A percentile compares a stretch with the other conserved stretches of the same genome.
These are phyloP conservation scores for Clonostachys rhizophaga DNA, from an alignment of 2,329 filamentous ascomycete genomes.

Conservation along the genomic window DNA sequence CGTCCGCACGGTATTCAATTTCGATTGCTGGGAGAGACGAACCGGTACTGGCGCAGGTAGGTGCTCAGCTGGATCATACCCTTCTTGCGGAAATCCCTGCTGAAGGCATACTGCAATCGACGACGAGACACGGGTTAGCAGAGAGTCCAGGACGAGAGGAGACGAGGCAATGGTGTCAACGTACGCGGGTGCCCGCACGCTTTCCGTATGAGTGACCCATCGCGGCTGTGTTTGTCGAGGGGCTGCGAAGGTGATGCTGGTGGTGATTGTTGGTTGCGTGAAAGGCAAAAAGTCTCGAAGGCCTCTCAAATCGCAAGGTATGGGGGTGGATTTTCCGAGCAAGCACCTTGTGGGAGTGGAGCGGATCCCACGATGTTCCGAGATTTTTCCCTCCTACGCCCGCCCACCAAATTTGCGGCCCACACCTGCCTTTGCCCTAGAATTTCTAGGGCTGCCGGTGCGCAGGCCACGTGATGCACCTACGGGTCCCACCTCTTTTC, in stretches of 20 bases:
- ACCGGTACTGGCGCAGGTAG: conserved; percentile 93
- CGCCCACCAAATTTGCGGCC: neutral
- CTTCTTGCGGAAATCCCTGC: conserved; percentile 89
- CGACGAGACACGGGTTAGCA: conserved; percentile 6
- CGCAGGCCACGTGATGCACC: neutral
- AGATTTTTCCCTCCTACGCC: conserved; percentile 3
- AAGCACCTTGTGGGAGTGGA: conserved; percentile 27
- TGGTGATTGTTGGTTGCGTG: conserved; percentile 34
- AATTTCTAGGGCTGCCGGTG: conserved; percentile 22
- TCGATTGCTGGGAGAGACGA: conserved; percentile 9
- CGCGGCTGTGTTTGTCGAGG: conserved; percentile 49
- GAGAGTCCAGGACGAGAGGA: no score
- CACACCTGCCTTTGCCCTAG: no score
- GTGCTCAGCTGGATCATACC: conserved; percentile 90
- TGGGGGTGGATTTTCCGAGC: conserved; percentile 23
- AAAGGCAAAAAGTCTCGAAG: conserved; percentile 18
- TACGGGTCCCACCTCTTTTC: neutral
- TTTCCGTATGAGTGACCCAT: conserved; percentile 89
- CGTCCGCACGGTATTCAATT: neutral
- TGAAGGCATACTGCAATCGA: conserved; percentile 74
- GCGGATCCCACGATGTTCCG: conserved; percentile 25
- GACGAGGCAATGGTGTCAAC: conserved; percentile 24
- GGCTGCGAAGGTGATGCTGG: conserved; percentile 26
- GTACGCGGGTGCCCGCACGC: conserved; percentile 78
- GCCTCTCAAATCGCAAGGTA: no score